phyloP scores from a whole-genome alignment of 208 protist species.

The Angomonas ambiguus region DNA sequence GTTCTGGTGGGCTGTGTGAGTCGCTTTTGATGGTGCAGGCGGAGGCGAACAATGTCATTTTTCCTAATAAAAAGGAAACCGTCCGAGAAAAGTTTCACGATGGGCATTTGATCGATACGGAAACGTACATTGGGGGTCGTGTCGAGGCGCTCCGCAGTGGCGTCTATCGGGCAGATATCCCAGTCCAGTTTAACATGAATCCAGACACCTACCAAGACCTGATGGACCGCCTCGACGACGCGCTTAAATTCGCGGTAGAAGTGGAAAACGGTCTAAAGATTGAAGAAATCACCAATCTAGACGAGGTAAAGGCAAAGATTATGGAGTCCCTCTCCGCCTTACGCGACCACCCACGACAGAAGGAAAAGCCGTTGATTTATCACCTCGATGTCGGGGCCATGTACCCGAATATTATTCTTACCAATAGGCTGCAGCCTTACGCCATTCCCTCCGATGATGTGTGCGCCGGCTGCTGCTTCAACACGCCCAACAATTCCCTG shows the following conservation, averaged over 20 bases:
- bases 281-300: slow-evolving; percentile 94
- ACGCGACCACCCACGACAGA: slow-evolving; percentile 79
- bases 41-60: slow-evolving; percentile 97
- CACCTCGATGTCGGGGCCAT: slow-evolving; percentile 99
- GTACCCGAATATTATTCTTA: slow-evolving; percentile 99
- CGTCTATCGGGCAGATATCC: slow-evolving; percentile 97
- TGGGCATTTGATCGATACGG: slow-evolving; percentile 97
- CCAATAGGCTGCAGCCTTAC: slow-evolving; percentile 99
- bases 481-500: slow-evolving; percentile 93
- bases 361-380: slow-evolving; percentile 96
- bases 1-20: slow-evolving; percentile 99
- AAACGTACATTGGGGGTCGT: slow-evolving; percentile 99
- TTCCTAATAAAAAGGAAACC: slow-evolving; percentile 98
- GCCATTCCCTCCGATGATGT: slow-evolving; percentile 94
- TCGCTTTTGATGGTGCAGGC: slow-evolving; percentile 98
- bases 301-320: slow-evolving; percentile 81
- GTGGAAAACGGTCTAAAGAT: slow-evolving; percentile 79
- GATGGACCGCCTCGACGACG: slow-evolving; percentile 92
- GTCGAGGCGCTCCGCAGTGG: slow-evolving; percentile 94
- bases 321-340: slow-evolving; percentile 74
- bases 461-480: slow-evolving; percentile 97
- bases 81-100: slow-evolving; percentile 93
- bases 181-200: slow-evolving; percentile 92
- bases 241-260: slow-evolving; percentile 90
- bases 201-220: slow-evolving; percentile 91